Percentiles rank a stretch among this genome's conserved stretches.
These are phyloP conservation scores for Boletus subparvulus DNA, from an alignment of 768 basidiomycete species.

Conservation along the genomic window DNA sequence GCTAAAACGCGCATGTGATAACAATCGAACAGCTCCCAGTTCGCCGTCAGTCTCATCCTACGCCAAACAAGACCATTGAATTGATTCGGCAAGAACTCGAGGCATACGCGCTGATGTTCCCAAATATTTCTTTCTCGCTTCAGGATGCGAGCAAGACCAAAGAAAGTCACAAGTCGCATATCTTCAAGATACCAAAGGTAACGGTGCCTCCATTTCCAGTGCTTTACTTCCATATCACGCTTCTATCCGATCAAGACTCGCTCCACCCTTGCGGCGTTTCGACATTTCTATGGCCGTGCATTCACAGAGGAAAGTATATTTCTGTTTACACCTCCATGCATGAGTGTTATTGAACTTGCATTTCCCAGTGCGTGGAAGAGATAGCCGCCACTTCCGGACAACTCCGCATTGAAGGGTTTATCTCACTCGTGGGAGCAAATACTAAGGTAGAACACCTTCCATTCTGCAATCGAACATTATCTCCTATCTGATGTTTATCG, in stretches of 20 bases:
- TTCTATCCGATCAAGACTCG: conserved; percentile 48
- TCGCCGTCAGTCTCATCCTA: conserved; percentile 69
- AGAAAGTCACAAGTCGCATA: conserved; percentile 41
- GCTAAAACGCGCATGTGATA: conserved; percentile 1
- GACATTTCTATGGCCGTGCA: conserved; percentile 70
- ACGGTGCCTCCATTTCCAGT: conserved; percentile 18
- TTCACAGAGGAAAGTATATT: conserved; percentile 57
- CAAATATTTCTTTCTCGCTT: conserved; percentile 65
- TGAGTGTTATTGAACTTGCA: conserved; percentile 13
- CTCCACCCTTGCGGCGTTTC: conserved; percentile 66
- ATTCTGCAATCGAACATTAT: conserved; percentile 12
- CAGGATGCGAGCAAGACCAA: conserved; percentile 49
- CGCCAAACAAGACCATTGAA: conserved; percentile 59
- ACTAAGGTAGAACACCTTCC: conserved; percentile 57
- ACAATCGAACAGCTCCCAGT: conserved; percentile 63
- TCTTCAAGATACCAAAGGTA: conserved; percentile 70
- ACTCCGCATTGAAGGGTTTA: conserved; percentile 73
- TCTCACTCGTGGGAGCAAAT: conserved; percentile 72
- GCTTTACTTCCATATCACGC: conserved; percentile 12
- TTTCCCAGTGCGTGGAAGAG: conserved; percentile 64
- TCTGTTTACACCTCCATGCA: conserved; percentile 4
- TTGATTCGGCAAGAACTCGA: conserved; percentile 72
- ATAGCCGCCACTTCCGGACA: conserved; percentile 50
- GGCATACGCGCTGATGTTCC: conserved; percentile 69
- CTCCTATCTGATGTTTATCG: conserved; percentile 24